phyloP scores from a whole-genome alignment of 2,329 filamentous ascomycete genomes.

The Juglanconis sp. region DNA sequence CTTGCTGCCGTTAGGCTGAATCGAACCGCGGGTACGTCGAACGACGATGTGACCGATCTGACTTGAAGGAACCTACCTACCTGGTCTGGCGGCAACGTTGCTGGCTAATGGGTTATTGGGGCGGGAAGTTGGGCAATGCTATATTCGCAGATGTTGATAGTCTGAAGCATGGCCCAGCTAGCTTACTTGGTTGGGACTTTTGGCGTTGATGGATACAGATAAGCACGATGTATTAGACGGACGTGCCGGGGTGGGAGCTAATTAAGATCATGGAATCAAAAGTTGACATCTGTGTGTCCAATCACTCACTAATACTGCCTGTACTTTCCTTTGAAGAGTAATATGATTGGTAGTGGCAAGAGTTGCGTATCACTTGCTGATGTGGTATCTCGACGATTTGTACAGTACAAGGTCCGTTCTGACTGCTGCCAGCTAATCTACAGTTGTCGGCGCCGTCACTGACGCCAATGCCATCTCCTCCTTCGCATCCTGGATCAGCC shows the following conservation, averaged over 20 bases:
- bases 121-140: background rate
- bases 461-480: background rate
- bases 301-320: background rate
- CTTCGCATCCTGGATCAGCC: background rate
- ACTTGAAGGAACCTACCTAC: background rate
- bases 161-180: background rate
- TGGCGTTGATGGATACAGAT: slow-evolving; percentile 1
- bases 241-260: background rate
- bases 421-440: background rate
- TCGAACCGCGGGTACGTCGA: slow-evolving; percentile 24
- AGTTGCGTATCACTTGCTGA: background rate
- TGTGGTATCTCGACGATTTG: background rate
- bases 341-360: background rate
- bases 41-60: background rate
- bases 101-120: background rate
- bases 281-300: background rate
- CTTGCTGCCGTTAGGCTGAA: slow-evolving; percentile 65
- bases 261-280: background rate
- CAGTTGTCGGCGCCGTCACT: background rate
- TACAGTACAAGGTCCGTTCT: background rate
- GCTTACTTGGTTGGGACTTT: background rate
- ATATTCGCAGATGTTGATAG: background rate
- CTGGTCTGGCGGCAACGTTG: background rate
- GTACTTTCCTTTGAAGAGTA: background rate
- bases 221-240: background rate